Conservation (phyloP, 495 filamentous ascomycete genomes). For the Hyaloscypha finlandica region DNA sequence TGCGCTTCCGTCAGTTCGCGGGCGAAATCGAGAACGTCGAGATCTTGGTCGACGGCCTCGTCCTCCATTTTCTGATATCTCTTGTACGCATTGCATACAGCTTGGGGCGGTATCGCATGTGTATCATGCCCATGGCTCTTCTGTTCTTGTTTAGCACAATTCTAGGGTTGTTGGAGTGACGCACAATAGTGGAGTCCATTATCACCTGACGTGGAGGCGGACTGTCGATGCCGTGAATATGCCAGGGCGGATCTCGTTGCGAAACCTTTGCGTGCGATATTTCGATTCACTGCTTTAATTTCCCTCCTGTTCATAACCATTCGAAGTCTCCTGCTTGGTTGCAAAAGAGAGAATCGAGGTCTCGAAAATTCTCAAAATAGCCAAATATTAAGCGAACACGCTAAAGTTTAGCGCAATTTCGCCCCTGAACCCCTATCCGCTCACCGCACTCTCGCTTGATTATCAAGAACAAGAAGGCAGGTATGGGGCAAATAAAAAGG, state of each 20-base stretch:
- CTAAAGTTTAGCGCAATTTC: neutral
- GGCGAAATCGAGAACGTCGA: slow-evolving; percentile 51
- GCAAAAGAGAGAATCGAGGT: neutral
- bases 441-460: no score
- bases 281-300: neutral
- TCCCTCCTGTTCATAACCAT: neutral
- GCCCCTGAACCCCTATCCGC: neutral
- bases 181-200: slow-evolving; percentile 1
- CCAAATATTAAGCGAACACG: neutral
- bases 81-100: slow-evolving; percentile 66
- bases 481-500: no score
- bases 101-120: slow-evolving; percentile 69
- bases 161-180: neutral
- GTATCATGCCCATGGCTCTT: slow-evolving; percentile 49
- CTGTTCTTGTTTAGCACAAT: neutral
- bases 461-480: no score
- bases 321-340: neutral
- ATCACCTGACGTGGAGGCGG: neutral
- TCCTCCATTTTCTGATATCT: slow-evolving; percentile 52
- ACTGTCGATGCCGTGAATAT: neutral
- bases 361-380: neutral
- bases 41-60: slow-evolving; percentile 47
- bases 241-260: neutral
- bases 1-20: slow-evolving; percentile 26
- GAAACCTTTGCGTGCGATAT: neutral